Conservation (phyloP, 495 filamentous ascomycete genomes). For the Neurospora sp. region DNA sequence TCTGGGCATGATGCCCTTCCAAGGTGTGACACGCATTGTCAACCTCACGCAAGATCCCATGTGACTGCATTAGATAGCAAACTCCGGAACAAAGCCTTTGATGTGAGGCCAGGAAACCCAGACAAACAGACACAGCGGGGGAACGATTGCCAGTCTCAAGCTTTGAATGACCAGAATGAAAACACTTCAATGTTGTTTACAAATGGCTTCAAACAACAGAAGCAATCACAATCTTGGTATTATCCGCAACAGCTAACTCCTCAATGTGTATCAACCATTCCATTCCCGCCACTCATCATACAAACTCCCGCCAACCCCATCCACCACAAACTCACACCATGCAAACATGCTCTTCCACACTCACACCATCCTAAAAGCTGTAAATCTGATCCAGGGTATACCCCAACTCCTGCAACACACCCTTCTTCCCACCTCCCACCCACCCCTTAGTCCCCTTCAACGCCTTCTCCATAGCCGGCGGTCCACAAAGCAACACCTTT, state of each 20-base stretch:
- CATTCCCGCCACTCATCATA: not conserved
- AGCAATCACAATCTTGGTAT: not conserved
- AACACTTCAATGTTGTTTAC: not conserved
- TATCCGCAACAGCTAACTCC: not conserved
- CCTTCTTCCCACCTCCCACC: slow-evolving; percentile 14
- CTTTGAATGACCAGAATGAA: not conserved
- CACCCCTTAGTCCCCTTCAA: slow-evolving; percentile 34
- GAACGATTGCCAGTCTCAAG: not conserved
- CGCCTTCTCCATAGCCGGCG: slow-evolving; percentile 50
- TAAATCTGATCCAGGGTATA: slow-evolving; percentile 45
- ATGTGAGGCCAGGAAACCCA: not conserved
- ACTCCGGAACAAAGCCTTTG: not conserved
- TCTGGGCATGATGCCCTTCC: not conserved
- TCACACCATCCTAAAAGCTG: slow-evolving; percentile 32
- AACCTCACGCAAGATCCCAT: not conserved
- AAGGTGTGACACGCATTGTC: not conserved
- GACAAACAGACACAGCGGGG: not conserved
- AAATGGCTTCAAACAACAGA: not conserved
- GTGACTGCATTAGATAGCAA: not conserved
- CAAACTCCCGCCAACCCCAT: not conserved
- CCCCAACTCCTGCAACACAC: slow-evolving; percentile 42
- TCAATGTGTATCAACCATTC: not conserved
- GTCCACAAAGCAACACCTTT: slow-evolving; percentile 59
- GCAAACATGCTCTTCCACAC: not conserved
- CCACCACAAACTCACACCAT: not conserved